Base-by-base conservation (phyloP, 805 yeast species). In the Diddensiella santjacobensis region DNA sequence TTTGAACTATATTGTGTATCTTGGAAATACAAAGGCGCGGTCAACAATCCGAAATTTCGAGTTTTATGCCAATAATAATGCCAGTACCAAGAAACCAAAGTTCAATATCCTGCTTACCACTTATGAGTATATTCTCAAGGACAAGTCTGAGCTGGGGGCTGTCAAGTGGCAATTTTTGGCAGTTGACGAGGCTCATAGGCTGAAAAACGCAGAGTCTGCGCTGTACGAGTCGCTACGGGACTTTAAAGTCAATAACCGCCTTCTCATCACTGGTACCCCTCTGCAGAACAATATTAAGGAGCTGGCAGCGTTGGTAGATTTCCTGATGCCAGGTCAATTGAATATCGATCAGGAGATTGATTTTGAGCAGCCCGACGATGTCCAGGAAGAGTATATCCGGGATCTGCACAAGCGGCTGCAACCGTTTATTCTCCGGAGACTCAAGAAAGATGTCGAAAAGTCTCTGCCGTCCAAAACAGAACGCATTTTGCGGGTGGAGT, bases 191-290 rank as follows among this genome's bases (percentile, higher is more conserved):
- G 99, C 99, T 3, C 99, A 93, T 70, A 78, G 99, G 62, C 74
- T 93, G 63, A 93, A 93, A 59, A 93, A 93, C 63, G 87, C 96
- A 0, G 97, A 90, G 64, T 82, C 93, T 23, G 90, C 98, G 0
- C 71, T 93, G 36, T 93, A 93, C 65, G 98, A 91, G 62, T 83
- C 96, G 2, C 73, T 93, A 50, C 78, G 74, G 58, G 85, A 83
- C 55, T 88, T 93, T 71, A 85, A 82, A 58, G 93, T 84, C 8
- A 76, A 82, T 2, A 93, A 93, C 67, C 74, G 97, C 57, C 70
- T 93, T 52, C 74, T 93, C 55, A 93, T 93, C 59, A 93, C 99
- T 2, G 99, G 99, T 71, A 93, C 99, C 1, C 99, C 99, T 4
- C 74, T 93, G 55, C 99, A 93, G 66, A 93, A 93, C 62, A 93